Percentiles rank a stretch among this genome's conserved stretches.
Conservation (phyloP, 768 basidiomycete species). For the Lentinula detonsa region DNA sequence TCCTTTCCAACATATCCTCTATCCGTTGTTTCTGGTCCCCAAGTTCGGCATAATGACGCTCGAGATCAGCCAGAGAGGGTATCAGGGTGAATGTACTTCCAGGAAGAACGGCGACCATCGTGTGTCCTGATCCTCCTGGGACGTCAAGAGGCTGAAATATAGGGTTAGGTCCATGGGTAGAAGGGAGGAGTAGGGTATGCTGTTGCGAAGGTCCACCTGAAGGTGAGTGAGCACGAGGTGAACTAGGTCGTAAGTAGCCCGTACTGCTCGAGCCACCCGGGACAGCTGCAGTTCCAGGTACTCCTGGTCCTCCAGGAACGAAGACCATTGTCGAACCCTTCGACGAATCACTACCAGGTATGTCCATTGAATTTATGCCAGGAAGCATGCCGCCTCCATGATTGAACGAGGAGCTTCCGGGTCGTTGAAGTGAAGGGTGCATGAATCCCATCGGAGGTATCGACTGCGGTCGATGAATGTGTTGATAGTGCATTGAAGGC, state of each 20-base stretch:
- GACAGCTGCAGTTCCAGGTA: constrained; percentile 4
- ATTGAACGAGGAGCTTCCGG: neutral
- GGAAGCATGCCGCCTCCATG: constrained; percentile 2
- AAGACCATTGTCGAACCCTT: constrained; percentile 1
- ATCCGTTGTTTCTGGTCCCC: constrained; percentile 54
- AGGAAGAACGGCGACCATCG: constrained; percentile 18
- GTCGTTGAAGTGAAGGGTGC: neutral
- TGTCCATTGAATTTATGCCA: constrained; percentile 5
- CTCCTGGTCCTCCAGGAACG: constrained; percentile 5
- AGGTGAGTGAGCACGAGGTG: constrained; percentile 66
- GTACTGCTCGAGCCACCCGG: constrained; percentile 29
- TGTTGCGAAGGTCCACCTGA: constrained; percentile 24
- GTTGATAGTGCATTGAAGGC: constrained; percentile 27
- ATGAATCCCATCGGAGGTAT: constrained; percentile 2
- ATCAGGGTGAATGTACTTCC: constrained; percentile 22
- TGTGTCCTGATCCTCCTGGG: neutral
- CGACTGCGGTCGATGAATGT: neutral
- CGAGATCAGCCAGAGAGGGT: constrained; percentile 54
- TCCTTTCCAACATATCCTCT: constrained; percentile 72
- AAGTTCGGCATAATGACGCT: constrained; percentile 65
- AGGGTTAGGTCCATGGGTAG: constrained; percentile 26
- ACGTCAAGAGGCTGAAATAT: constrained; percentile 3
- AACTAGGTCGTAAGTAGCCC: constrained; percentile 60
- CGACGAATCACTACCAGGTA: neutral
- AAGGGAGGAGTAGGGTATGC: constrained; percentile 29